Percentiles rank a stretch among this genome's conserved stretches.
These are phyloP conservation scores for Chaetomium cochliodes DNA, from an alignment of 495 filamentous ascomycete species.

Conservation along the genomic window DNA sequence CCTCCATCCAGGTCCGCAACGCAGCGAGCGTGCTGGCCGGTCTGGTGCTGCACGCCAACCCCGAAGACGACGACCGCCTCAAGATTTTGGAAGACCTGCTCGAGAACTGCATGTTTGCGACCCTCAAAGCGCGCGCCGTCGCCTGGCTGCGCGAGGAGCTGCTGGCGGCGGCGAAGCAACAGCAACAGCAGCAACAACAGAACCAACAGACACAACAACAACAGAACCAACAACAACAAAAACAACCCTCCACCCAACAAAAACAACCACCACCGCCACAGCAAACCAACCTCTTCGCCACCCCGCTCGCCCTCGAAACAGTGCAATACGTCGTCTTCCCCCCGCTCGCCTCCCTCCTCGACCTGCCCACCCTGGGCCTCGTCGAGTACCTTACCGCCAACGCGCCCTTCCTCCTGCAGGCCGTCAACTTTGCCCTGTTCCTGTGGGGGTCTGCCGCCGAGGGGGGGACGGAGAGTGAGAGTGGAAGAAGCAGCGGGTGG, in stretches of 20 bases:
- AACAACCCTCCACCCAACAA: slow-evolving; percentile 15
- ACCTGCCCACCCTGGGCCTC: slow-evolving; percentile 29
- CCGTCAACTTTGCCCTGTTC: slow-evolving; percentile 51
- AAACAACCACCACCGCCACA: too few species aligned
- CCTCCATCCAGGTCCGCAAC: slow-evolving; percentile 64
- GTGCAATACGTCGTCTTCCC: slow-evolving; percentile 50
- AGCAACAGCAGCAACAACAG: slow-evolving; percentile 19
- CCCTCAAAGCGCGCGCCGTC: slow-evolving; percentile 77
- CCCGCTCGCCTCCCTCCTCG: slow-evolving; percentile 33
- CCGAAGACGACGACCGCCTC: slow-evolving; percentile 65
- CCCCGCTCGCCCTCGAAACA: slow-evolving; percentile 48
- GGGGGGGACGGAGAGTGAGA: slow-evolving; percentile 6
- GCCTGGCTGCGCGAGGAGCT: slow-evolving; percentile 87
- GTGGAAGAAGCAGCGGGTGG: too few species aligned
- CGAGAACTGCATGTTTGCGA: slow-evolving; percentile 73
- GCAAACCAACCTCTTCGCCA: slow-evolving; percentile 56
- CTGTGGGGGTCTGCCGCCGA: slow-evolving; percentile 39
- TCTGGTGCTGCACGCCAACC: slow-evolving; percentile 71
- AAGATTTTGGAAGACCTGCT: slow-evolving; percentile 77
- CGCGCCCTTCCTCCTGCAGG: slow-evolving; percentile 46
- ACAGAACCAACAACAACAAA: slow-evolving; percentile 13
- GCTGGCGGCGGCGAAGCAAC: slow-evolving; percentile 45
- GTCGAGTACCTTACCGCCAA: slow-evolving; percentile 41
- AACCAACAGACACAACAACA: neutral
- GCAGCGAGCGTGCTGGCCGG: slow-evolving; percentile 73